Evolutionary conservation across 1,139 yeast species (phyloP).

Genomic region (Geotrichum aggregatum): DNA sequence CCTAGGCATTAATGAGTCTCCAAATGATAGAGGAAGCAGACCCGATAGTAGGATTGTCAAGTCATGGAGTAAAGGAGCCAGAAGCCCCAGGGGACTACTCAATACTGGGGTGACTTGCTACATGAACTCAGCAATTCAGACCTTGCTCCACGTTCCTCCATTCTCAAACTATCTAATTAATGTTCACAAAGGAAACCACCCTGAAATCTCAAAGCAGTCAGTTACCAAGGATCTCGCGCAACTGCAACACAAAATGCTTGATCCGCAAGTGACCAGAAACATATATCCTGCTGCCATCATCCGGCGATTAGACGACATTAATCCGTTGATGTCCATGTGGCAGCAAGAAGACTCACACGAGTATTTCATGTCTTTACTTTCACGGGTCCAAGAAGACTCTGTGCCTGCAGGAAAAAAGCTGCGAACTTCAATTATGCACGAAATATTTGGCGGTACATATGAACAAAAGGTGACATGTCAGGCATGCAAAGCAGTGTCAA

Average conservation of each 20-base stretch:
- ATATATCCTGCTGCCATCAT: slow-evolving; percentile 68
- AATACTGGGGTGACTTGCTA: slow-evolving; percentile 96
- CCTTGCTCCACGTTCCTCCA: slow-evolving; percentile 86
- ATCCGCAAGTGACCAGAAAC: slow-evolving; percentile 33
- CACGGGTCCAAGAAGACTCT: slow-evolving; percentile 84
- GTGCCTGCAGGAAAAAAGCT: slow-evolving; percentile 84
- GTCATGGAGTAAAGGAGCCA: slow-evolving; percentile 52
- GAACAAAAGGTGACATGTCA: slow-evolving; percentile 81
- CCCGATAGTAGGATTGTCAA: slow-evolving; percentile 46
- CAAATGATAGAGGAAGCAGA: slow-evolving; percentile 34
- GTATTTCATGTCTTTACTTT: slow-evolving; percentile 85
- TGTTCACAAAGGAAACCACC: slow-evolving; percentile 45
- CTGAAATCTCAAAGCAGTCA: slow-evolving; percentile 48
- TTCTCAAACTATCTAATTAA: slow-evolving; percentile 76
- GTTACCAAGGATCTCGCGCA: slow-evolving; percentile 73
- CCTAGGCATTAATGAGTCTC: slow-evolving; percentile 28
- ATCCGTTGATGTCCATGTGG: slow-evolving; percentile 96
- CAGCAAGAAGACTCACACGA: slow-evolving; percentile 98
- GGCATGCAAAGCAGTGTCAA: slow-evolving; percentile 73
- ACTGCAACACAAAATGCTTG: slow-evolving; percentile 65
- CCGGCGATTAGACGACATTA: slow-evolving; percentile 71
- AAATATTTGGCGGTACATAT: slow-evolving; percentile 87
- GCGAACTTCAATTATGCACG: slow-evolving; percentile 78
- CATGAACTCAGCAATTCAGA: slow-evolving; percentile 91
- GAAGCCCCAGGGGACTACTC: slow-evolving; percentile 73